A percentile compares a stretch with the other conserved stretches of the same genome.
Conservation (phyloP, 164 flowering plant species). For the Stephania cephalantha region DNA sequence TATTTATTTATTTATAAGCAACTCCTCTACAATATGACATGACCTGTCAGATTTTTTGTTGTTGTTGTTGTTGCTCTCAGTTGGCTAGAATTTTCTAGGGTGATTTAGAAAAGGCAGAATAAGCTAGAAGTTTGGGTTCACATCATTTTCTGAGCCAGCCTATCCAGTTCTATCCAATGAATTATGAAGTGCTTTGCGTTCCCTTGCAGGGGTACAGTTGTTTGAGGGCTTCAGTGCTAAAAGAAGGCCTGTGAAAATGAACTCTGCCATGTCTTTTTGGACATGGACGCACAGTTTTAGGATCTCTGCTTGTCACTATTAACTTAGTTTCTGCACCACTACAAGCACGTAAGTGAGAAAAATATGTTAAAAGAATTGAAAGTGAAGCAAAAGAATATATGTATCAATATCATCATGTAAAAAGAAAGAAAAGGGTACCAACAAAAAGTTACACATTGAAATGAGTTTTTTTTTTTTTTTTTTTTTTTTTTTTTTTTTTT, state of each 20-base stretch:
- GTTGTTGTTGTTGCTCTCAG: neutral
- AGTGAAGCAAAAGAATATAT: no score
- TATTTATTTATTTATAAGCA: no score
- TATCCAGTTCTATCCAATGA: neutral
- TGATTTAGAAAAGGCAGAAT: neutral
- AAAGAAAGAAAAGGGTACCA: no score
- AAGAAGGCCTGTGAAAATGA: neutral
- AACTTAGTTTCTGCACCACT: neutral
- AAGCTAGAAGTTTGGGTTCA: neutral
- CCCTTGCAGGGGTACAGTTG: neutral
- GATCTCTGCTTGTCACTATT: neutral
- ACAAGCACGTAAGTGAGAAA: no score
- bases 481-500: no score
- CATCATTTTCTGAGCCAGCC: neutral
- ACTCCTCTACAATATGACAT: neutral
- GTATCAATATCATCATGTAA: no score
- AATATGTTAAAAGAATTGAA: no score
- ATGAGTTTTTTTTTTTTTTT: no score
- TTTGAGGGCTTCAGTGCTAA: neutral
- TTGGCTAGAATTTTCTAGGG: neutral
- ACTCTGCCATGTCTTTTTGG: neutral
- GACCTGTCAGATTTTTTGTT: neutral
- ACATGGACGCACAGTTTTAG: neutral
- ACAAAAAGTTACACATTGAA: no score
- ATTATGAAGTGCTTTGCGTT: neutral